phyloP scores from a whole-genome alignment of 805 yeast genomes.

The Ogataea methanolica region DNA sequence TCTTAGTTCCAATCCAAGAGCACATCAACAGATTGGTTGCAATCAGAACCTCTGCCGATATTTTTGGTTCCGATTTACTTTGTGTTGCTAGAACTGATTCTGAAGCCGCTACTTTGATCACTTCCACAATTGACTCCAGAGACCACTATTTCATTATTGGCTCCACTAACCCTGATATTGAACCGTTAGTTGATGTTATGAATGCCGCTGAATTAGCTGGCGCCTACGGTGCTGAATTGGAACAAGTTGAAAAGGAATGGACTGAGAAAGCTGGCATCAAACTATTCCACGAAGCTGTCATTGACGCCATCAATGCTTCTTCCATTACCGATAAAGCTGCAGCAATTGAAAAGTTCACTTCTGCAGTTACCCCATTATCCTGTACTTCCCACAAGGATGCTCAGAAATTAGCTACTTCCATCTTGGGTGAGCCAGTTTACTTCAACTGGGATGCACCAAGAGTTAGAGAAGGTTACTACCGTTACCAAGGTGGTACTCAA shows the following conservation, averaged over 20 bases:
- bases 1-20: slow-evolving; percentile 94
- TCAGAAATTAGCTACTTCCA: slow-evolving; percentile 63
- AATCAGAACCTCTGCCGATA: slow-evolving; percentile 92
- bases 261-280: slow-evolving; percentile 73
- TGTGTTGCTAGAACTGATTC: slow-evolving; percentile 95
- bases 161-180: slow-evolving; percentile 77
- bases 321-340: slow-evolving; percentile 54
- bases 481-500: slow-evolving; percentile 94
- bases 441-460: slow-evolving; percentile 95
- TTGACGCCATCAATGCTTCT: slow-evolving; percentile 65
- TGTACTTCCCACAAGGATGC: slow-evolving; percentile 78
- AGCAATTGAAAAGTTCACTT: slow-evolving; percentile 60
- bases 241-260: slow-evolving; percentile 79
- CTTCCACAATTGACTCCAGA: slow-evolving; percentile 90
- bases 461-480: slow-evolving; percentile 95
- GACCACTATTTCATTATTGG: slow-evolving; percentile 93
- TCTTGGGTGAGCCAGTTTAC: slow-evolving; percentile 77
- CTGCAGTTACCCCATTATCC: slow-evolving; percentile 69
- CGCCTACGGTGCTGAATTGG: slow-evolving; percentile 63
- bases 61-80: slow-evolving; percentile 79
- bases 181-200: slow-evolving; percentile 73
- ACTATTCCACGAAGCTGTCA: slow-evolving; percentile 87
- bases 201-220: slow-evolving; percentile 77
- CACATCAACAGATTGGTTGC: slow-evolving; percentile 93
- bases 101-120: slow-evolving; percentile 93